Base-by-base conservation (phyloP, 345 rosid genomes). In the Moringa oleifera region DNA sequence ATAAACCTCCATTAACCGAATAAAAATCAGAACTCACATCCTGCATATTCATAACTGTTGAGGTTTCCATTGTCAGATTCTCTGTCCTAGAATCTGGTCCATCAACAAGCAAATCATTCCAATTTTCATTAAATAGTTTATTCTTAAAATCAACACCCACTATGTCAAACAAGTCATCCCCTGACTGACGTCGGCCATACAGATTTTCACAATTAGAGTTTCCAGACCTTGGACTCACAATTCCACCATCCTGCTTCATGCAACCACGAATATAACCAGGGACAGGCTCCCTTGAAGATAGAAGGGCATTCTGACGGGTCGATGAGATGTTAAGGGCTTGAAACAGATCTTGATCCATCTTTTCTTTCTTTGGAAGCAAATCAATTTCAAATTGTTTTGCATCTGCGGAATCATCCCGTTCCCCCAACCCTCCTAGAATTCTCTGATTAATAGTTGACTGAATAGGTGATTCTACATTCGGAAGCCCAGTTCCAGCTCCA, bases 111-210 rank as follows among this genome's bases (percentile, higher is more conserved):
- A 77, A 68, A 58, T 58, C 41, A 8, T 75, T 74, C 70, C 76
- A 75, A 52, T 66, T 64, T 57, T 74, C 67, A 61, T 59, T 71
- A 22, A 81, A 73, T 36, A 83, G 62, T 75, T 81, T 81, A 62
- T 76, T 81, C 64, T 86, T 94, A 59, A 83, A 79, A 77, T 85
- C 91, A 20, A 68, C 77, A 37, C 97, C 99, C 70, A 94, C 73
- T 62, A 94, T 68, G 57, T 88, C 96, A 75, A 81, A 85, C 72
- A 94, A 81, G 67, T 87, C 96, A 65, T 88, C 79, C 53, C 95
- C 93, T 25, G 79, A 80, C 19, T 74, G 55, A 64, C 68, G 64
- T 61, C 74, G 84, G n/a, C 67, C 67, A 45, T 68, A 64, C 37
- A 62, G 59, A 68, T 80, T 81, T 23, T 70, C 81, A 62, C 59